phyloP scores from a whole-genome alignment of 2,329 filamentous ascomycete species.

The Alternaria arbusti region DNA sequence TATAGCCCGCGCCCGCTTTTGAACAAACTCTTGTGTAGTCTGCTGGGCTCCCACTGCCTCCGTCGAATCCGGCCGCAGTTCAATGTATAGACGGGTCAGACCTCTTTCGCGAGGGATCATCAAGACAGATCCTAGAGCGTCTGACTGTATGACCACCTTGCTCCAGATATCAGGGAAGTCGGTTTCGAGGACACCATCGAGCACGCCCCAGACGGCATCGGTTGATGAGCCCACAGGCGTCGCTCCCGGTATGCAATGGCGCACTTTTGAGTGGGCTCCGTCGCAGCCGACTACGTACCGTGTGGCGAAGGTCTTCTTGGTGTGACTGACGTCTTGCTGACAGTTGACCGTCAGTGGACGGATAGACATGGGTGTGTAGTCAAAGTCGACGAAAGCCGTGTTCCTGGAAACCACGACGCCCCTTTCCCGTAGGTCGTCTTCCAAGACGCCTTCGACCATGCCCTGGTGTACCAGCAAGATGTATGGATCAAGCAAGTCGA shows the following conservation, averaged over 20 bases:
- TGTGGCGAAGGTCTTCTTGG: constrained; percentile 57
- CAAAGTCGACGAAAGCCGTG: constrained; percentile 64
- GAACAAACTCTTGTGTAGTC: constrained; percentile 70
- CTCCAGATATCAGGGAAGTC: constrained; percentile 79
- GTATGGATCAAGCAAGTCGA: constrained; percentile 61
- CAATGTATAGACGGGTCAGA: constrained; percentile 69
- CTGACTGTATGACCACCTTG: constrained; percentile 72
- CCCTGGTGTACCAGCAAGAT: constrained; percentile 71
- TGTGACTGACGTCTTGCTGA: constrained; percentile 46
- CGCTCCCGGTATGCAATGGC: constrained; percentile 63
- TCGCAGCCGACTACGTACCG: constrained; percentile 75
- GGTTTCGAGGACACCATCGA: constrained; percentile 73
- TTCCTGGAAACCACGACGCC: constrained; percentile 69
- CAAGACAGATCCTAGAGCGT: constrained; percentile 72
- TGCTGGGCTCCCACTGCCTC: constrained; percentile 41
- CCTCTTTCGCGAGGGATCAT: constrained; percentile 76
- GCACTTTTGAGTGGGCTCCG: constrained; percentile 73
- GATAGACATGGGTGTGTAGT: constrained; percentile 47
- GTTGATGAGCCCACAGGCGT: constrained; percentile 56
- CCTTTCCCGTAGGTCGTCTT: constrained; percentile 70
- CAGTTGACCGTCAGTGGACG: constrained; percentile 53
- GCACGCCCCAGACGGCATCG: constrained; percentile 72
- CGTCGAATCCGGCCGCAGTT: constrained; percentile 48
- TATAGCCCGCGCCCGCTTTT: constrained; percentile 64
- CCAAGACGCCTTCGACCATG: constrained; percentile 74